Conservation (phyloP, 1,284 basidiomycete species). For the Ceraceosorus guamensis region DNA sequence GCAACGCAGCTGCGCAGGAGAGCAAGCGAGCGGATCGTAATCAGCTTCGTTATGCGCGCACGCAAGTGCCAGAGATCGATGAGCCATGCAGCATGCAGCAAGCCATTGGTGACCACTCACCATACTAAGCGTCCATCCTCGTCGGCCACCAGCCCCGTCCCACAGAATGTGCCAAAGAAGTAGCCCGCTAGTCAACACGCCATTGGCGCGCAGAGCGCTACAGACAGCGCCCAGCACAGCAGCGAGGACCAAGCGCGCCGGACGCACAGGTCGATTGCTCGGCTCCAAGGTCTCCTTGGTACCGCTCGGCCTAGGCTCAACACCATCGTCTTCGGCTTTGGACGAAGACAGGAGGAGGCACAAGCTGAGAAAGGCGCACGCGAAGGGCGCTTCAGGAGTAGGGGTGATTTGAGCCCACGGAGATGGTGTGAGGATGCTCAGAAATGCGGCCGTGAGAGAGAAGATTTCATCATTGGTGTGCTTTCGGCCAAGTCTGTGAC, state of each 20-base stretch:
- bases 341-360: conserved; percentile 30
- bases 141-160: conserved; percentile 57
- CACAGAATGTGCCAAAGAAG: conserved; percentile 27
- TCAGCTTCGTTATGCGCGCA: background rate
- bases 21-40: background rate
- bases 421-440: conserved; percentile 74
- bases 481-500: conserved; percentile 42
- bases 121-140: background rate
- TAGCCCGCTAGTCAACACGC: conserved; percentile 67
- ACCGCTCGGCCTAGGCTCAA: too few relatives aligned
- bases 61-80: conserved; percentile 8
- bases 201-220: conserved; percentile 70
- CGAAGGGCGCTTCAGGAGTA: conserved; percentile 79
- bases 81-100: conserved; percentile 2
- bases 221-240: conserved; percentile 63
- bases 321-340: background rate
- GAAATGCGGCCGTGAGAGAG: conserved; percentile 59
- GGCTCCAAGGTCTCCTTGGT: too few relatives aligned
- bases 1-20: background rate
- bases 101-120: too few relatives aligned
- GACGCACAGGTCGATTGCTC: conserved; percentile 1
- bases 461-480: conserved; percentile 53
- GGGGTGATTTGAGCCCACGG: conserved; percentile 66
- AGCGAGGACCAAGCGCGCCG: conserved; percentile 57
- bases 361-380: conserved; percentile 69